Conservation (phyloP, 1,139 yeast species). For the Nadsonia starkeyi-henricii region DNA sequence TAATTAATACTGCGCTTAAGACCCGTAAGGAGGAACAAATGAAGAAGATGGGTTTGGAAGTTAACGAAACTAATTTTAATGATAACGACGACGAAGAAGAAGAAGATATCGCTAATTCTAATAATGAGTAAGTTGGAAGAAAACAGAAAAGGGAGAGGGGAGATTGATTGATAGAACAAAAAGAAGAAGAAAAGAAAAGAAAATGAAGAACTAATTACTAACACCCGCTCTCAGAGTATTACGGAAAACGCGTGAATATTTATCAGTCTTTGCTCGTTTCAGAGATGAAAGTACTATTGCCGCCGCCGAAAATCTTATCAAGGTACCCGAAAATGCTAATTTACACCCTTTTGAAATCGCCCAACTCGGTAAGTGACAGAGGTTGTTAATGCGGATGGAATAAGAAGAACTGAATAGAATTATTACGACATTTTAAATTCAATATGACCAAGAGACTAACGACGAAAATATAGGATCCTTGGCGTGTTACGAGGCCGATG, state of each 20-base stretch:
- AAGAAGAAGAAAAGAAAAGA: not conserved
- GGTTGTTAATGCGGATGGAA: not conserved
- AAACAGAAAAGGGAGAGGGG: too few species aligned
- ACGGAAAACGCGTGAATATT: conserved; percentile 81
- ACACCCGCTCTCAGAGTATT: conserved; percentile 40
- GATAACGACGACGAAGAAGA: conserved; percentile 30
- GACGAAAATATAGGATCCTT: conserved; percentile 59
- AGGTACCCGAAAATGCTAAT: conserved; percentile 48
- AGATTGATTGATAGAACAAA: not conserved
- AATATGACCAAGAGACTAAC: too few species aligned
- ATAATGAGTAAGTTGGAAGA: conserved; percentile 23
- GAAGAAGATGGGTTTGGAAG: conserved; percentile 27
- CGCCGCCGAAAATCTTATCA: conserved; percentile 79
- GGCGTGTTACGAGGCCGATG: conserved; percentile 95
- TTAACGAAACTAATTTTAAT: conserved; percentile 20
- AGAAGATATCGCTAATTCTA: conserved; percentile 26
- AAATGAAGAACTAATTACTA: conserved; percentile 19
- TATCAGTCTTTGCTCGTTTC: conserved; percentile 76
- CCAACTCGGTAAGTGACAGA: conserved; percentile 36
- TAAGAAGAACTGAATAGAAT: too few species aligned
- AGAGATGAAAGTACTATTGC: conserved; percentile 85
- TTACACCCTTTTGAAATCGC: conserved; percentile 95
- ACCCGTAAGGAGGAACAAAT: conserved; percentile 50
- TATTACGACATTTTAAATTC: too few species aligned
- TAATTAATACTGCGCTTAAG: conserved; percentile 79